Evolutionary conservation across 768 basidiomycete species (phyloP).

Genomic region (Candolleomyces efflorescens): DNA sequence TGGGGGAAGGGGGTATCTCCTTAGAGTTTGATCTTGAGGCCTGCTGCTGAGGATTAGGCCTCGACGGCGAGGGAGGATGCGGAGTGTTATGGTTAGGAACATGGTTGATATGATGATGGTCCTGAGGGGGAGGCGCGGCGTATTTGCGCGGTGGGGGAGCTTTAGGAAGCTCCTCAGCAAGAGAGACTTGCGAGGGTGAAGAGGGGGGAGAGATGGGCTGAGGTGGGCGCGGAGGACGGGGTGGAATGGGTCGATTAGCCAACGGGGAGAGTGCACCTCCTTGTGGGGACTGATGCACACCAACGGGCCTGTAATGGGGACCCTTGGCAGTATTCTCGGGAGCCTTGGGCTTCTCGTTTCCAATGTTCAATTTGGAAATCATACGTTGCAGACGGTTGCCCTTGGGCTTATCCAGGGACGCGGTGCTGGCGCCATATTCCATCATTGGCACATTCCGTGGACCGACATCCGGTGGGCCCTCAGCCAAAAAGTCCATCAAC

Average conservation of each 20-base stretch:
- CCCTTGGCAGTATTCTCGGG: constrained; percentile 13
- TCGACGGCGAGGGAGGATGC: constrained; percentile 14
- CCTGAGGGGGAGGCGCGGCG: neutral
- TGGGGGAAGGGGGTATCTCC: constrained; percentile 1
- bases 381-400: constrained; percentile 70
- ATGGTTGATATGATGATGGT: neutral
- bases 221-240: constrained; percentile 45
- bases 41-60: neutral
- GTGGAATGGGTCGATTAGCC: constrained; percentile 58
- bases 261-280: constrained; percentile 36
- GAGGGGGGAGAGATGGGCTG: constrained; percentile 45
- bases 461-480: constrained; percentile 47
- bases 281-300: constrained; percentile 10
- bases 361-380: constrained; percentile 72
- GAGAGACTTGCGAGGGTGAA: constrained; percentile 39
- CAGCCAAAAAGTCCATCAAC: constrained; percentile 51
- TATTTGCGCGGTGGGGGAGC: constrained; percentile 15
- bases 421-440: constrained; percentile 28
- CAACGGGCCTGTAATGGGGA: constrained; percentile 10
- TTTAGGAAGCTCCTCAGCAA: constrained; percentile 30
- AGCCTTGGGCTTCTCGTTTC: constrained; percentile 34
- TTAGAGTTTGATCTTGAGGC: neutral
- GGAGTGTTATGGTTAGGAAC: constrained; percentile 17
- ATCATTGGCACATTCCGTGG: constrained; percentile 51
- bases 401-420: constrained; percentile 44